Base-by-base conservation (phyloP, 2,329 filamentous ascomycete genomes). In the Cytospora mali region DNA sequence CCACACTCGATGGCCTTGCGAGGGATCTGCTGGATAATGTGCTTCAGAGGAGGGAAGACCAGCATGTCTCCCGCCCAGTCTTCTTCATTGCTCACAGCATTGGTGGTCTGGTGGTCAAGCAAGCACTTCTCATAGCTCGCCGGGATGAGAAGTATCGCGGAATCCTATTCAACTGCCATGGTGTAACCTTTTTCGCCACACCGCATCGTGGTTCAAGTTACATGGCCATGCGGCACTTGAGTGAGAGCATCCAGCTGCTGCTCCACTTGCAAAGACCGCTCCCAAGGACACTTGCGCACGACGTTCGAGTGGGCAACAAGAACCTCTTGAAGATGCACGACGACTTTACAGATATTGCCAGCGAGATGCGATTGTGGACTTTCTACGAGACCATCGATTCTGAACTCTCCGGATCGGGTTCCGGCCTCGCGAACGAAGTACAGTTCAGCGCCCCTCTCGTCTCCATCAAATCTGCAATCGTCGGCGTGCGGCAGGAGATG, bases 191-290 rank as follows among this genome's bases (percentile, higher is more conserved):
- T 66, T 83, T 86, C 69, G 79, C 79, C 21, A 85, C 85, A 1
- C 86, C 86, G 0, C 86, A 88, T 67, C 84, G 84, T 21, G 86
- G 86, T 3, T 88, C 85, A 0, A 87, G 81, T 50, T 88, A 88
- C 68, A 77, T 88, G 66, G 85, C 84, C 2, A 85, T 85, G 75
- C 77, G 77, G 0, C 80, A 81, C 50, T 78, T 88, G n/a, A 78
- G 80, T 13, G 70, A 77, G 18, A 84, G 83, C 68, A 85, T 88
- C 29, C 79, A 80, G 55, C 73, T 71, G 3, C 69, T 87, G 6
- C 76, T 88, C 6, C 79, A 80, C 49, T 74, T 88, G 0, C 77
- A 83, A 11, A 71, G 74, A 16, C 78, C 83, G 0, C 73, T 87
- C 6, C 84, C 84, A 0, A 69, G 71, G 1, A 80, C 80, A 0